phyloP scores from a whole-genome alignment of 2,329 filamentous ascomycete genomes.

The Fusarium humuli region DNA sequence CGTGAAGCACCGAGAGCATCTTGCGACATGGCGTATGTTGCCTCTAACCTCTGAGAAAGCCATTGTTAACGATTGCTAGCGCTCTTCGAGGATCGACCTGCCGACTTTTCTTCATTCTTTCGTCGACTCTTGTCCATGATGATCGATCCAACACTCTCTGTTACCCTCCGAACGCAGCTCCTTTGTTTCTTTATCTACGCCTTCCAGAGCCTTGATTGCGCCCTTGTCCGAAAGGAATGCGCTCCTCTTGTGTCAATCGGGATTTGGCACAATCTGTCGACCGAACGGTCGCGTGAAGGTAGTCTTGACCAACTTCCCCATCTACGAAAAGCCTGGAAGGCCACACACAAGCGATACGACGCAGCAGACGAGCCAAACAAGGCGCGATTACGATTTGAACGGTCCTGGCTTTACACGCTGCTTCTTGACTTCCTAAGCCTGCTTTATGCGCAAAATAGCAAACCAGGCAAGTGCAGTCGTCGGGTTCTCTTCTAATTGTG shows the following conservation, averaged over 20 bases:
- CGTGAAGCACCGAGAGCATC: conserved; percentile 86
- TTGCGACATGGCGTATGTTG: conserved; percentile 83
- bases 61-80: conserved; percentile 57
- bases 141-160: conserved; percentile 75
- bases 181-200: conserved; percentile 89
- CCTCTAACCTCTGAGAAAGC: not conserved
- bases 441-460: conserved; percentile 69
- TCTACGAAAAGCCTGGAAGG: conserved; percentile 90
- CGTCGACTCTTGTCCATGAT: conserved; percentile 89
- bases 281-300: conserved; percentile 77
- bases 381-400: conserved; percentile 86
- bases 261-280: conserved; percentile 93
- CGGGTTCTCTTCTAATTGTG: not conserved
- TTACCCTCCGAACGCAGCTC: conserved; percentile 80
- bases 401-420: conserved; percentile 91
- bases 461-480: conserved; percentile 54
- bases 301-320: conserved; percentile 79
- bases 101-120: conserved; percentile 90
- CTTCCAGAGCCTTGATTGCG: conserved; percentile 92
- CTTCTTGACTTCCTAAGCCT: conserved; percentile 83
- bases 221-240: conserved; percentile 93
- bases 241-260: conserved; percentile 94
- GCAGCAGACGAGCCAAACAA: conserved; percentile 84
- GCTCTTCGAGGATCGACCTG: conserved; percentile 79
- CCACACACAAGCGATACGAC: conserved; percentile 86